These are phyloP conservation scores for Talaromyces pinophilus DNA, from an alignment of 2,329 filamentous ascomycete genomes.

Conservation along the genomic window DNA sequence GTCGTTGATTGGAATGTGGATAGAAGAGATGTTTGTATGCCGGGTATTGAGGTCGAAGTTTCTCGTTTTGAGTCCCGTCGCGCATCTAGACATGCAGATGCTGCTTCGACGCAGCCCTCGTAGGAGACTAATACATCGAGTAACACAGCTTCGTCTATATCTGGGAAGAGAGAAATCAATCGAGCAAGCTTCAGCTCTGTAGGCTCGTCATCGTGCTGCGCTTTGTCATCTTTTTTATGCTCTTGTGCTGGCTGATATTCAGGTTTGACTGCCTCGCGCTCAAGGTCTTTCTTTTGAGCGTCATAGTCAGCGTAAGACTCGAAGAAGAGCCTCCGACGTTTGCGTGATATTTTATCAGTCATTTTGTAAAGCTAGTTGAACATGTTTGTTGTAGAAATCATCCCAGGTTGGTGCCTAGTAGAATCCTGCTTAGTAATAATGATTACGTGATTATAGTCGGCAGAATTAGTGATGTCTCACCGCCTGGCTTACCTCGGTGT, in stretches of 20 bases:
- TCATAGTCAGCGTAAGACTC: slow-evolving; percentile 15
- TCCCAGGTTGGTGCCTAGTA: too few species aligned
- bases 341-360: neutral
- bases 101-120: slow-evolving; percentile 71
- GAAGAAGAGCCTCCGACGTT: slow-evolving; percentile 20
- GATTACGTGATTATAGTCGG: slow-evolving; percentile 4
- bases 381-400: too few species aligned
- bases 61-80: neutral
- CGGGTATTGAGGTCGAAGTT: slow-evolving; percentile 36
- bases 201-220: slow-evolving; percentile 63
- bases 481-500: slow-evolving; percentile 18
- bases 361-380: neutral
- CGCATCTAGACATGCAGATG: slow-evolving; percentile 58
- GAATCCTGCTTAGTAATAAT: slow-evolving; percentile 11
- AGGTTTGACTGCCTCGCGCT: neutral
- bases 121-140: slow-evolving; percentile 77
- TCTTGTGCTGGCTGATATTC: neutral
- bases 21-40: slow-evolving; percentile 65
- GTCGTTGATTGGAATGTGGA: slow-evolving; percentile 52
- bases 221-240: neutral
- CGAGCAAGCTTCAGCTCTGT: slow-evolving; percentile 90
- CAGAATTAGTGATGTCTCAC: neutral
- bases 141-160: slow-evolving; percentile 63
- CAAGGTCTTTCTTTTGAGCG: neutral
- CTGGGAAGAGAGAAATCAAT: slow-evolving; percentile 73